These are phyloP conservation scores for Verticillium longisporum DNA, from an alignment of 2,329 filamentous ascomycete genomes.

Conservation along the genomic window DNA sequence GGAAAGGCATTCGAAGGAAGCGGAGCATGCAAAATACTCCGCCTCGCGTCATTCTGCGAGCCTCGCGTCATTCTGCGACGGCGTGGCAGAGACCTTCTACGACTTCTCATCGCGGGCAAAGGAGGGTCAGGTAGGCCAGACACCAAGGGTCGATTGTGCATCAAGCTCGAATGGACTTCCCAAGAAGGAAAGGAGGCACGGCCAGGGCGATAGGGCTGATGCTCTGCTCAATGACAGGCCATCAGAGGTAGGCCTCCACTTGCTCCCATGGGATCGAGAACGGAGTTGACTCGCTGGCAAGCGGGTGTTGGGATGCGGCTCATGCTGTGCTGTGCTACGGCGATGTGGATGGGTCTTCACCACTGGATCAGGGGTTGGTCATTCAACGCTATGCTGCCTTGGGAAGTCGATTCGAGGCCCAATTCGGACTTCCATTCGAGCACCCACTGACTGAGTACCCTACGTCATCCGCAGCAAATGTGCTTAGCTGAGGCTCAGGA, in stretches of 20 bases:
- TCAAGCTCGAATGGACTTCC: background rate
- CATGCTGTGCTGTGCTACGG: background rate
- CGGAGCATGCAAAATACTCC: background rate
- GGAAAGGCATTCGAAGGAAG: background rate
- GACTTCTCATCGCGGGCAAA: background rate
- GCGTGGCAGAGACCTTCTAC: background rate
- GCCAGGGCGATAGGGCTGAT: background rate
- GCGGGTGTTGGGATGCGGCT: background rate
- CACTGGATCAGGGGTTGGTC: background rate
- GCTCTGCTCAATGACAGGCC: conserved; percentile 3
- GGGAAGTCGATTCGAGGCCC: background rate
- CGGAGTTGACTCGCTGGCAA: too few species aligned
- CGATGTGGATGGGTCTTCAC: background rate
- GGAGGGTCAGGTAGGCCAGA: background rate
- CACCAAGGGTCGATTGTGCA: background rate
- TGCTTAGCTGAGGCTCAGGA: background rate
- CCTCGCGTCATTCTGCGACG: background rate
- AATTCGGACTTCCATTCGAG: background rate
- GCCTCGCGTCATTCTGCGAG: too few species aligned
- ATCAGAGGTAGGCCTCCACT: too few species aligned
- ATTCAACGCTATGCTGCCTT: background rate
- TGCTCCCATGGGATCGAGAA: too few species aligned
- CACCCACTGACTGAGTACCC: background rate
- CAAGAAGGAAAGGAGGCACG: background rate
- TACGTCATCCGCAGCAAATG: background rate